phyloP scores from a whole-genome alignment of 169 alveolate species.

The Cyclospora cayetanensis region DNA sequence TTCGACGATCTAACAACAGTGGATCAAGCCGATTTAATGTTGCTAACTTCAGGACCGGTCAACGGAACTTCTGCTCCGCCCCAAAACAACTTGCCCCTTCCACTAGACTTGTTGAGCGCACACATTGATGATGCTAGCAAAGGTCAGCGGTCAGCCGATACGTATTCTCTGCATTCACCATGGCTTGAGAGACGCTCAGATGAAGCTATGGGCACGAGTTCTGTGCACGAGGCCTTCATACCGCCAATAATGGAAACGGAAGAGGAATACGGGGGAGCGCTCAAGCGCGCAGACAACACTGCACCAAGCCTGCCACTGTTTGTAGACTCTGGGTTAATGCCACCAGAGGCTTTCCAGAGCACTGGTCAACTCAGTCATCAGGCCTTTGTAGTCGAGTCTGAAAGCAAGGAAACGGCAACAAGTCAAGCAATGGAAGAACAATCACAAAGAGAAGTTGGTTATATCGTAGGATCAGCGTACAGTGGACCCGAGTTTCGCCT shows the following conservation, averaged over 20 bases:
- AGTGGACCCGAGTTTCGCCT: slow-evolving; percentile 52
- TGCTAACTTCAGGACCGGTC: too few relatives aligned
- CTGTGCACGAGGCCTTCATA: not conserved
- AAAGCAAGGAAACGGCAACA: not conserved
- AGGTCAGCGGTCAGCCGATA: not conserved
- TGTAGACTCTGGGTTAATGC: slow-evolving; percentile 1
- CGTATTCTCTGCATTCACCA: not conserved
- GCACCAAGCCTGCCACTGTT: not conserved
- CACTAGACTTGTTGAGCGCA: too few relatives aligned
- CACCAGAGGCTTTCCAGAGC: not conserved
- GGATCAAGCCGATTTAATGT: too few relatives aligned
- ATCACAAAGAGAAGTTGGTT: slow-evolving; percentile 4
- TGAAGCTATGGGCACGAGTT: not conserved
- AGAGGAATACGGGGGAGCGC: not conserved
- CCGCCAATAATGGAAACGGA: too few relatives aligned
- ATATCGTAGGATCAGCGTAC: slow-evolving; percentile 37
- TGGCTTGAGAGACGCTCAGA: not conserved
- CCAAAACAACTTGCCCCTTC: too few relatives aligned
- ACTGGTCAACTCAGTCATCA: not conserved
- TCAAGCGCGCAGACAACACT: not conserved
- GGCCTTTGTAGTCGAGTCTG: not conserved
- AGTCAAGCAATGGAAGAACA: not conserved
- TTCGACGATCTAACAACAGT: too few relatives aligned
- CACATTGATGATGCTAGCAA: not conserved
- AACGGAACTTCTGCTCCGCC: too few relatives aligned